These are phyloP conservation scores for Mycena sanguinolenta DNA, from an alignment of 768 basidiomycete genomes.

Conservation along the genomic window DNA sequence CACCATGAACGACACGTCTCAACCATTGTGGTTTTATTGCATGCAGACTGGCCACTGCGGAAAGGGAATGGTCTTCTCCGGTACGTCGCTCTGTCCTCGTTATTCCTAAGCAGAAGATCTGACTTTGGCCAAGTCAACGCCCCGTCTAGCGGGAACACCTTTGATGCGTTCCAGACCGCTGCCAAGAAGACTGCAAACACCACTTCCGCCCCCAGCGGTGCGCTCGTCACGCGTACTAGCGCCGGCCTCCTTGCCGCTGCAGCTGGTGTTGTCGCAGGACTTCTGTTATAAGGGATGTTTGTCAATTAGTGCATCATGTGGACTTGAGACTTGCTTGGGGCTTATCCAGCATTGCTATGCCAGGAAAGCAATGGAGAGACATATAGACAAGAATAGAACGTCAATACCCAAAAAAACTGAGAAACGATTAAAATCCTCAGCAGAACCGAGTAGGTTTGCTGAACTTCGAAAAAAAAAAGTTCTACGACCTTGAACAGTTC, in stretches of 20 bases:
- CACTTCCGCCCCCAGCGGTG: constrained; percentile 39
- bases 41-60: constrained; percentile 50
- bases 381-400: too few relatives aligned
- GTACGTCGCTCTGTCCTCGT: too few relatives aligned
- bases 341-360: too few relatives aligned
- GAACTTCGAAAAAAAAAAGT: too few relatives aligned
- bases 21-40: constrained; percentile 64
- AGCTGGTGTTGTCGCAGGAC: constrained; percentile 36
- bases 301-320: not conserved
- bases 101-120: too few relatives aligned
- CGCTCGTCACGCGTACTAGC: constrained; percentile 48
- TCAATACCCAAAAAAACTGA: too few relatives aligned
- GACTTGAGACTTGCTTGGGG: not conserved
- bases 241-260: constrained; percentile 48
- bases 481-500: too few relatives aligned
- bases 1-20: constrained; percentile 51
- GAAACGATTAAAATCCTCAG: too few relatives aligned
- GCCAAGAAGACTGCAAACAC: constrained; percentile 26
- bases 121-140: constrained; percentile 43
- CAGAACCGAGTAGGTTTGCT: too few relatives aligned
- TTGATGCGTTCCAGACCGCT: constrained; percentile 45
- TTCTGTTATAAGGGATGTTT: too few relatives aligned
- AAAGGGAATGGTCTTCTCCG: constrained; percentile 60
- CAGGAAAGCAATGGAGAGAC: too few relatives aligned
- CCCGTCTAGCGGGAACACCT: constrained; percentile 47